Base-by-base conservation (phyloP, 306 rosid species). In the Canavalia gladiata region DNA sequence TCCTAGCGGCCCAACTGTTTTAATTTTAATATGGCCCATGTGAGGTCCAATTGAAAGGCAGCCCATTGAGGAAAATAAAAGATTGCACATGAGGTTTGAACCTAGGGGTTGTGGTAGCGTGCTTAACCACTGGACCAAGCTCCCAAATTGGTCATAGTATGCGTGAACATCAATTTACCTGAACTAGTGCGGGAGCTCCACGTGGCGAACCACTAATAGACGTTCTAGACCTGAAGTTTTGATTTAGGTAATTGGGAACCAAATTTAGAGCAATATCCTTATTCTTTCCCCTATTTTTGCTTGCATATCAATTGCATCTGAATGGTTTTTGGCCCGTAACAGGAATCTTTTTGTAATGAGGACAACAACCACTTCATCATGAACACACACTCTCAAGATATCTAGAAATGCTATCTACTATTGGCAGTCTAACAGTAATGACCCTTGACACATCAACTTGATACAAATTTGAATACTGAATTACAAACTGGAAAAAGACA, bases 331-430 rank as follows among this genome's bases (percentile, higher is more conserved):
- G 77, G 97, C 97, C 74, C 86, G 90, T 79, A 94, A 84, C 18
- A 92, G 85, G 5, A 93, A 91, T 89, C 94, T 89, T 86, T 91
- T 94, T 47, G 97, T 97, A 84, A 92, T 88, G 74, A 94, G 97
- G 62, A 94, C 94, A 12, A 94, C 88, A 6, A 91, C 96, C 30
- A 92, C 92, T 86, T 92, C 98, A 83, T 88, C 96, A 75, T 90
- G 94, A 81, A n/a, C n/a, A n/a, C n/a, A 94, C 94, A 82, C 96
- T 94, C 80, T 87, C 92, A 46, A 94, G 96, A 86, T 90, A 94
- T 82, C 84, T 92, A 1, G 96, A 92, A 81, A 91, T 56, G 63
- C 97, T 92, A 72, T 89, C 94, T 49, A 94, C 97, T 13, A 92
- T 88, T 50, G 97, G 94, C 87, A 94, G 81, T 72, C 94, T 86